These are phyloP conservation scores for Fusarium incarnatum DNA, from an alignment of 2,329 filamentous ascomycete species.

Conservation along the genomic window DNA sequence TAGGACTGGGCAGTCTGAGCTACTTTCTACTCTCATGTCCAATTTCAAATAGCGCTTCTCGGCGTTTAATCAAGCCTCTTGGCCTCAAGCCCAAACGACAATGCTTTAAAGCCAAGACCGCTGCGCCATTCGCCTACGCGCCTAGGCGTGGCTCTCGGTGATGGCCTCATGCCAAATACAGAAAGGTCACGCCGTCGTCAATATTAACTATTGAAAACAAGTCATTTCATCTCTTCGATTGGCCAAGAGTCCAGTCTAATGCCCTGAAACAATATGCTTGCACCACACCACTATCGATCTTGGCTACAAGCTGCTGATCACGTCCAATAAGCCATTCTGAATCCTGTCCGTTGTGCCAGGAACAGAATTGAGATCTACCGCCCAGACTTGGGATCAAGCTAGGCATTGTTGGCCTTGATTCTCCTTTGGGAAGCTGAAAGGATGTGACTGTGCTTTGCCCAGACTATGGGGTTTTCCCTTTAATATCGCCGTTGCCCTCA, in stretches of 20 bases:
- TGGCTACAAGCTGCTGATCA: conserved; percentile 3
- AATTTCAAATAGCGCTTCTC: conserved; percentile 24
- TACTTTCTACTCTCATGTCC: neutral
- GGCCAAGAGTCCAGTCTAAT: conserved; percentile 12
- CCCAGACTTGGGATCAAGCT: conserved; percentile 18
- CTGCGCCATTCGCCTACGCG: conserved; percentile 29
- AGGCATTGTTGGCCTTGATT: conserved; percentile 20
- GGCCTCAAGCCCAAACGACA: conserved; percentile 9
- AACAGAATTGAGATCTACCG: conserved; percentile 40
- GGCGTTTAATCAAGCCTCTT: conserved; percentile 32
- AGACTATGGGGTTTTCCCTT: conserved; percentile 19
- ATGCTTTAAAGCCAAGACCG: conserved; percentile 15
- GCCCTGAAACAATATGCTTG: conserved; percentile 35
- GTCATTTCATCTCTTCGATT: conserved; percentile 26
- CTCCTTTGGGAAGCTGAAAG: conserved; percentile 10
- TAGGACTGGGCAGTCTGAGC: neutral
- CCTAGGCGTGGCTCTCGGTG: conserved; percentile 32
- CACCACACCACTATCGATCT: conserved; percentile 28
- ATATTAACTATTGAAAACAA: conserved; percentile 13
- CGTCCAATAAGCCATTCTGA: conserved; percentile 16
- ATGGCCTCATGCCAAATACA: conserved; percentile 24
- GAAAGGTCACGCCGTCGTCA: conserved; percentile 9
- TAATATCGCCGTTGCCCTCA: conserved; percentile 34
- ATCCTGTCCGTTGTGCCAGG: conserved; percentile 22
- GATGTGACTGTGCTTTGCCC: conserved; percentile 10